Evolutionary conservation across 345 rosid species (phyloP).

Genomic region (Corymbia maculata): DNA sequence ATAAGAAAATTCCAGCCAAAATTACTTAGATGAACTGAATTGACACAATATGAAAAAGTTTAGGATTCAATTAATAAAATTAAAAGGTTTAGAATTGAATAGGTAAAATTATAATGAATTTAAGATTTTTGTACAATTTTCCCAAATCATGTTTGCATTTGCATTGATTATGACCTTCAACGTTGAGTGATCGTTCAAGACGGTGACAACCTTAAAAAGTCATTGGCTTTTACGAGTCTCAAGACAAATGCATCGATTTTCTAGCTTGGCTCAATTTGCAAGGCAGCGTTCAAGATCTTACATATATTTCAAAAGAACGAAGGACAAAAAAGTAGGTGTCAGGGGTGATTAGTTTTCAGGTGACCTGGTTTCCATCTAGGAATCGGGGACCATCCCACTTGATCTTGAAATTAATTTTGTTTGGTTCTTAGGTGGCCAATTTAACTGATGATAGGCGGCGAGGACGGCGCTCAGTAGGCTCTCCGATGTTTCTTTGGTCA

Average conservation of each 20-base stretch:
- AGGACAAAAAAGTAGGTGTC: neutral
- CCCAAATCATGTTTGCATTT: neutral
- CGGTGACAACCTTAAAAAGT: neutral
- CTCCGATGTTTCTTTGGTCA: neutral
- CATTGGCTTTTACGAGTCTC: neutral
- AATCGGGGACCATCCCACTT: neutral
- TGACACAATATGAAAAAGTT: no score
- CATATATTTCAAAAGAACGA: neutral
- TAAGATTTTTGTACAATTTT: no score
- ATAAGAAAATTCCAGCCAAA: no score
- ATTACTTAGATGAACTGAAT: no score
- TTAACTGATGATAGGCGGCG: neutral
- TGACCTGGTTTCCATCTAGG: neutral
- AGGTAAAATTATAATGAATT: no score
- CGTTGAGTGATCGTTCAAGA: neutral
- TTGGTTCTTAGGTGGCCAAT: no score
- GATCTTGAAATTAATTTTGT: no score
- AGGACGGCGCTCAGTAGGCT: neutral
- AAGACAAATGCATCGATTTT: neutral
- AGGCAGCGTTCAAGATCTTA: neutral
- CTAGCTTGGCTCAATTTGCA: neutral
- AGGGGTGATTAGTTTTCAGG: neutral
- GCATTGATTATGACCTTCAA: neutral
- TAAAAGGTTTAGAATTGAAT: no score
- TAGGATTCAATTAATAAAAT: no score